Conservation (phyloP, 108 stramenopile genomes). For the Discostella stelligeroides region DNA sequence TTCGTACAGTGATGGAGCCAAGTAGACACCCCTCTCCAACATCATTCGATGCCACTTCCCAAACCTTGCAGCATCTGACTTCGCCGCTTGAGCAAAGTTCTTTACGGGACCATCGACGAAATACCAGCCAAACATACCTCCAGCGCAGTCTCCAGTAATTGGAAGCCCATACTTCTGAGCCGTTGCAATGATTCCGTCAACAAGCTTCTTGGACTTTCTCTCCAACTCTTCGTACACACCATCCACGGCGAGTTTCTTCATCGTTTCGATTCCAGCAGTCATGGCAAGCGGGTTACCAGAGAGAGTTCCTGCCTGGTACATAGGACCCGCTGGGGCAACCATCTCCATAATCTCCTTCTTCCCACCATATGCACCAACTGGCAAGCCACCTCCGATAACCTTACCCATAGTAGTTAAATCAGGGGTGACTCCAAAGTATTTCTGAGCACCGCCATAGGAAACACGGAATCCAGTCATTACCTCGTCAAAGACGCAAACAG, state of each 20-base stretch:
- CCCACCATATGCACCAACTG: constrained; percentile 98
- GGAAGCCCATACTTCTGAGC: constrained; percentile 91
- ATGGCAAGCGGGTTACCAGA: constrained; percentile 98
- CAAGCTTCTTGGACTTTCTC: constrained; percentile 87
- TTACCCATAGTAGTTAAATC: constrained; percentile 99
- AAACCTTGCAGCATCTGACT: constrained; percentile 92
- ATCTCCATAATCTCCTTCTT: constrained; percentile 96
- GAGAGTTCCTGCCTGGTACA: constrained; percentile 99
- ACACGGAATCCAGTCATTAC: constrained; percentile 99
- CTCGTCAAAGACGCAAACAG: constrained; percentile 97
- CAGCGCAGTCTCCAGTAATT: constrained; percentile 86
- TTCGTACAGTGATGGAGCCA: constrained; percentile 98
- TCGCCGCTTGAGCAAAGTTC: constrained; percentile 90
- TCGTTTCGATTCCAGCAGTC: constrained; percentile 97
- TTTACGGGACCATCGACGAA: constrained; percentile 95
- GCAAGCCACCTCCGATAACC: constrained; percentile 98
- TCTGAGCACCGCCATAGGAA: constrained; percentile 95
- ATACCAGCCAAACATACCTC: constrained; percentile 99
- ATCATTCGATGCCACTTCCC: constrained; percentile 98
- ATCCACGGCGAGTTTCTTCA: constrained; percentile 86
- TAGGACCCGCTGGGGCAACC: constrained; percentile 97
- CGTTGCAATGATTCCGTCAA: constrained; percentile 87
- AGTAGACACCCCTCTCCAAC: constrained; percentile 97
- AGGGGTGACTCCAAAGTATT: constrained; percentile 96
- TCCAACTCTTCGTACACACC: constrained; percentile 94